Percentiles rank a stretch among this genome's conserved stretches.
phyloP scores from a whole-genome alignment of 495 filamentous ascomycete genomes.

The Venustampulla echinocandica region DNA sequence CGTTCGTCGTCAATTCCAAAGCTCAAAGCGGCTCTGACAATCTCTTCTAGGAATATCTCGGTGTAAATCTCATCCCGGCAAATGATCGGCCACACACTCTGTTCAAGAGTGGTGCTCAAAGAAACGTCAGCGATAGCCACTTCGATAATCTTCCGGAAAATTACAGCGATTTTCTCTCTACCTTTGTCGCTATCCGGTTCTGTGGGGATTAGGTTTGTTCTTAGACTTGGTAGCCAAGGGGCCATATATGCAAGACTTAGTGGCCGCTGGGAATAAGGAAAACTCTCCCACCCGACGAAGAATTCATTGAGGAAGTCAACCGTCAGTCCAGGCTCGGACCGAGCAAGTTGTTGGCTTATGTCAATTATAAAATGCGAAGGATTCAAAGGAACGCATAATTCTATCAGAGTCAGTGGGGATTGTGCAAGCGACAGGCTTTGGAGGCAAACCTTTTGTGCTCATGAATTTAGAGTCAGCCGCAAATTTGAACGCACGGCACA shows the following conservation, averaged over 20 bases:
- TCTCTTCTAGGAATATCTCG: constrained; percentile 56
- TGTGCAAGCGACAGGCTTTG: not conserved
- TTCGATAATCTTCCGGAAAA: constrained; percentile 56
- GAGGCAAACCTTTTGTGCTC: constrained; percentile 42
- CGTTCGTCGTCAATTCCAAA: constrained; percentile 48
- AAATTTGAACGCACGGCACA: constrained; percentile 58
- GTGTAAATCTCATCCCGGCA: constrained; percentile 50
- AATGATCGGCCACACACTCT: constrained; percentile 52
- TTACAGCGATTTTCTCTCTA: constrained; percentile 48
- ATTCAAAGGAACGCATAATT: constrained; percentile 49
- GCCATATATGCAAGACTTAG: constrained; percentile 58
- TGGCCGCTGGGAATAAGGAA: constrained; percentile 51
- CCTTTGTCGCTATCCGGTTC: constrained; percentile 53
- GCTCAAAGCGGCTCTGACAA: constrained; percentile 49
- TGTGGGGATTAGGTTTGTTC: constrained; percentile 43
- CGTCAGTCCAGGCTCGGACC: constrained; percentile 55
- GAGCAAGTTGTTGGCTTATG: constrained; percentile 51
- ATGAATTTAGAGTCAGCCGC: constrained; percentile 48
- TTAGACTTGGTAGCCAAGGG: constrained; percentile 52
- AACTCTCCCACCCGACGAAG: constrained; percentile 60
- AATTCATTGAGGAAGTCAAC: constrained; percentile 59
- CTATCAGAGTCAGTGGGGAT: constrained; percentile 20
- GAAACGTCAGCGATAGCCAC: constrained; percentile 46
- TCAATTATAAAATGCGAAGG: constrained; percentile 54
- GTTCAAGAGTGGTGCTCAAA: constrained; percentile 48